Conservation (phyloP, 345 rosid species). For the Hibiscus mutabilis region DNA sequence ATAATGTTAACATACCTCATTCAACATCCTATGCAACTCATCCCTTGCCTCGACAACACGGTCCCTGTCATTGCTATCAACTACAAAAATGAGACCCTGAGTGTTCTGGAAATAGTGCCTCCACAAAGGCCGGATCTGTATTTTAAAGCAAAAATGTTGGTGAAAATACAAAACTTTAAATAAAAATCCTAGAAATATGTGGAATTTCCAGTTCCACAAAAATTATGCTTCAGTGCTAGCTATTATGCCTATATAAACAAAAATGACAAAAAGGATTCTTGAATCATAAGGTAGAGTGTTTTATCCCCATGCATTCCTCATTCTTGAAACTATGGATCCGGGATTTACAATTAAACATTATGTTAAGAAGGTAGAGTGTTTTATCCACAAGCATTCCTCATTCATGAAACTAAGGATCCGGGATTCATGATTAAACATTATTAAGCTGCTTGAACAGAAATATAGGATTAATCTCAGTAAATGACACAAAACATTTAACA, state of each 20-base stretch:
- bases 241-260: background rate
- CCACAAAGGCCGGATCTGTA: conserved; percentile 72
- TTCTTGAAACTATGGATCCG: background rate
- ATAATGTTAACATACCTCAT: conserved; percentile 35
- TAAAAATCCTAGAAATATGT: background rate
- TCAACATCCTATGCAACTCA: conserved; percentile 68
- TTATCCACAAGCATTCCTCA: no score
- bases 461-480: background rate
- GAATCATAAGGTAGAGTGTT: background rate
- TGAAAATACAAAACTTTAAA: background rate
- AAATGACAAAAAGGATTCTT: background rate
- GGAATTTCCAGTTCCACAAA: background rate
- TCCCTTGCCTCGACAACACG: conserved; percentile 70
- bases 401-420: no score
- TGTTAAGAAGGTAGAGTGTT: no score
- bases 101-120: conserved; percentile 84
- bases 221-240: background rate
- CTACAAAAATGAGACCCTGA: conserved; percentile 78
- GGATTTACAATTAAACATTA: background rate
- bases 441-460: background rate
- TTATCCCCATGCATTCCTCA: background rate
- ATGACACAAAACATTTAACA: background rate
- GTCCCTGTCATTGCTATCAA: conserved; percentile 74
- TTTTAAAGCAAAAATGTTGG: background rate
- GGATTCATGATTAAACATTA: no score